A percentile compares a stretch with the other conserved stretches of the same genome.
phyloP scores from a whole-genome alignment of 805 yeast genomes.

The Ogataea corticis region DNA sequence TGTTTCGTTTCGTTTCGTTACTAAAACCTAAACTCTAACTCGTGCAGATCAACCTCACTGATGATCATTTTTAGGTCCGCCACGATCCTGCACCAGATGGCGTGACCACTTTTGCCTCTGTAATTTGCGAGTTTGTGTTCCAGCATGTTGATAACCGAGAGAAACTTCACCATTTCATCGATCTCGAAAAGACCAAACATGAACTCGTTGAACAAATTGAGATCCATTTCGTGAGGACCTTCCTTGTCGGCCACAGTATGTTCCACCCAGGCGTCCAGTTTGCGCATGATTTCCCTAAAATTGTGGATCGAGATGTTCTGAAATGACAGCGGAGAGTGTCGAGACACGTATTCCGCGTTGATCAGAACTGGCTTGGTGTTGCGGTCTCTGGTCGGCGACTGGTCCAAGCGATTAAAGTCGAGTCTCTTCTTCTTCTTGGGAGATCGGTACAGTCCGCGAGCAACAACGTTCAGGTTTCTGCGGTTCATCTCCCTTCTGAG shows the following conservation, averaged over 20 bases:
- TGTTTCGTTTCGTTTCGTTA: too few relatives aligned
- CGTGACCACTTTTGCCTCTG: slow-evolving; percentile 11
- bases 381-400: slow-evolving; percentile 11
- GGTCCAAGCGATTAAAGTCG: slow-evolving; percentile 9
- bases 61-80: slow-evolving; percentile 16
- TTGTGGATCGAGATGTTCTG: slow-evolving; percentile 25
- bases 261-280: slow-evolving; percentile 28
- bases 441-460: slow-evolving; percentile 19
- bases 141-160: slow-evolving; percentile 19
- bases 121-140: slow-evolving; percentile 12
- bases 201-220: slow-evolving; percentile 30
- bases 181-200: slow-evolving; percentile 27
- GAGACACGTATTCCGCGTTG: slow-evolving; percentile 9
- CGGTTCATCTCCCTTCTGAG: slow-evolving; percentile 51
- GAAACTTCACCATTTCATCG: slow-evolving; percentile 22
- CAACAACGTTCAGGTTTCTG: slow-evolving; percentile 32
- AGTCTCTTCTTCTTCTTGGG: slow-evolving; percentile 21
- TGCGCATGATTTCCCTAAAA: slow-evolving; percentile 14
- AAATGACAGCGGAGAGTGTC: slow-evolving; percentile 18
- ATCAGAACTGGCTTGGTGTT: slow-evolving; percentile 5
- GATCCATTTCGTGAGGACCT: slow-evolving; percentile 28
- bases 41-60: slow-evolving; percentile 12
- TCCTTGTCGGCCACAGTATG: slow-evolving; percentile 18
- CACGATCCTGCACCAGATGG: slow-evolving; percentile 23
- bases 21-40: slow-evolving; percentile 19